Conservation (phyloP, 495 filamentous ascomycete species). For the Bryoglossum gracile region DNA sequence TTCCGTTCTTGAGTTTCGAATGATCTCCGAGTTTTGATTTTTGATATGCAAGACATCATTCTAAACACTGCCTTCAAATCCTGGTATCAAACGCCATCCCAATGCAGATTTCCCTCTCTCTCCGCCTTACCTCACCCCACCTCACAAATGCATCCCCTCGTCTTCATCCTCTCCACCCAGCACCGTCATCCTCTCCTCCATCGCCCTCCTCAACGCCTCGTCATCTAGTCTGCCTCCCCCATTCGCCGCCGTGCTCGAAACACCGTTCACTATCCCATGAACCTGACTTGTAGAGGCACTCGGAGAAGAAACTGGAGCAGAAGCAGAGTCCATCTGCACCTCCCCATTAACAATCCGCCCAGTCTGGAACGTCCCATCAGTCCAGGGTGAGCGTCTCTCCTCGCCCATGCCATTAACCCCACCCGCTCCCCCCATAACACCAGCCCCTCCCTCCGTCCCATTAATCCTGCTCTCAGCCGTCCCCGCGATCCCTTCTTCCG, state of each 20-base stretch:
- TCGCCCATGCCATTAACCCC: too few species aligned
- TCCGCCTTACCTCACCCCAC: not conserved
- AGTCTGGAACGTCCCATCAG: slow-evolving; percentile 48
- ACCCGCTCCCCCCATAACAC: too few species aligned
- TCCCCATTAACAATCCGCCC: slow-evolving; percentile 37
- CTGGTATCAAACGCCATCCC: slow-evolving; percentile 24
- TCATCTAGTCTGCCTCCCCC: slow-evolving; percentile 35
- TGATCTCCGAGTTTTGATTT: too few species aligned
- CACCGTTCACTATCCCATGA: not conserved
- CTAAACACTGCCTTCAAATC: not conserved
- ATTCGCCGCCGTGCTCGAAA: slow-evolving; percentile 3
- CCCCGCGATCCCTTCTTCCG: not conserved
- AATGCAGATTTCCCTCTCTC: slow-evolving; percentile 1
- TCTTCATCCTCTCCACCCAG: slow-evolving; percentile 41
- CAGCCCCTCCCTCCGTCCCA: slow-evolving; percentile 5
- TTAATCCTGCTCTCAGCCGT: not conserved
- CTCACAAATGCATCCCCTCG: slow-evolving; percentile 58
- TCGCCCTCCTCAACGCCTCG: slow-evolving; percentile 37
- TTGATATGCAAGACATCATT: not conserved
- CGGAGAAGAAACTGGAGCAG: not conserved
- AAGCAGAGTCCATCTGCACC: slow-evolving; percentile 28
- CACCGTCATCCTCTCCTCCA: slow-evolving; percentile 38
- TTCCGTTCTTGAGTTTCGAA: too few species aligned
- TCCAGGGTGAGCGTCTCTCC: slow-evolving; percentile 33
- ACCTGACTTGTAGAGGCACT: not conserved